phyloP scores from a whole-genome alignment of 305 asterid species.

The Vinca major region DNA sequence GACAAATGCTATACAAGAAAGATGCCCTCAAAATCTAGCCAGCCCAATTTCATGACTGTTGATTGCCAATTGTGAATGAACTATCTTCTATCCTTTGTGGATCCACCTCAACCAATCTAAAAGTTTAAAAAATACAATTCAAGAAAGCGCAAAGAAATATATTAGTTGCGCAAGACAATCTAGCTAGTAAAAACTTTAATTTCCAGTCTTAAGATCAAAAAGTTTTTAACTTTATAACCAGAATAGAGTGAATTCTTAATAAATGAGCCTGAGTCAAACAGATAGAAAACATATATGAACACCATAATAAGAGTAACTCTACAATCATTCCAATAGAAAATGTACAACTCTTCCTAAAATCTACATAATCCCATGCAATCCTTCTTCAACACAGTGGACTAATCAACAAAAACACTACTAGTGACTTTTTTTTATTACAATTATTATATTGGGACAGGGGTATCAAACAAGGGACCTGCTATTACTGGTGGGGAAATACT shows the following conservation, averaged over 20 bases:
- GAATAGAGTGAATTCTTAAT: neutral
- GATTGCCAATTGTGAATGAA: neutral
- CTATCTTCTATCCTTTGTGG: neutral
- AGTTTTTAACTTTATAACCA: neutral
- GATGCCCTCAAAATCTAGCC: neutral
- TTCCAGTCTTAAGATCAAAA: neutral
- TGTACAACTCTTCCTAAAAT: neutral
- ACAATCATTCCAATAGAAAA: neutral
- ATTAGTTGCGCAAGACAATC: neutral
- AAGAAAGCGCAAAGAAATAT: neutral
- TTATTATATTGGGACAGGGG: neutral
- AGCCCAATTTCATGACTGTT: conserved; percentile 3
- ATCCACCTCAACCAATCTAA: neutral
- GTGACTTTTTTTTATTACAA: neutral
- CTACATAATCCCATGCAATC: neutral
- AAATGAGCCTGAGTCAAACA: neutral
- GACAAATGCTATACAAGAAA: neutral
- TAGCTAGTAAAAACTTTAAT: neutral
- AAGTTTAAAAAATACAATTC: too few species aligned
- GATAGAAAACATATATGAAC: neutral
- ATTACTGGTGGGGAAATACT: too few species aligned
- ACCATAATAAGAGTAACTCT: neutral
- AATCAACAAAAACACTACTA: neutral
- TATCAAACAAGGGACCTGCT: too few species aligned
- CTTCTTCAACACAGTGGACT: neutral